Base-by-base conservation (phyloP, 2,329 filamentous ascomycete species). In the Venturia pyrina region DNA sequence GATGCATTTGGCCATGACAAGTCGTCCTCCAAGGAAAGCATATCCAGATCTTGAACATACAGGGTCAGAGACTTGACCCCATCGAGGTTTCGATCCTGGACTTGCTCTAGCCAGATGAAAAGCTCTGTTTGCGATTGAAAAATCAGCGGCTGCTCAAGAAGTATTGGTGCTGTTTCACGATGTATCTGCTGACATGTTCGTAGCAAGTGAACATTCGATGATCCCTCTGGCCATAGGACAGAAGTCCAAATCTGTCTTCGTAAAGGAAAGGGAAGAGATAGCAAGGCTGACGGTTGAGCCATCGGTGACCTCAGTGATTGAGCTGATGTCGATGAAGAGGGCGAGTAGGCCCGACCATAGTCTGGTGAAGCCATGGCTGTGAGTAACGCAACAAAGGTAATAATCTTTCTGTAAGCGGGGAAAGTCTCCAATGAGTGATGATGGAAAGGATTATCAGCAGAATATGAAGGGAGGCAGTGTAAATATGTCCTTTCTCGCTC, bases 51-150 rank as follows among this genome's bases (percentile, higher is more conserved):
- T 59, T 60, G 63, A 21, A 65, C 10, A 40, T 24, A 41, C 15
- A 65, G 50, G n/a, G 44, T 48, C 24, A 65, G 19, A 7, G 19
- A 28, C 21, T 46, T 21, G 5, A 65, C 63, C 11, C 53, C 32
- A 3, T 44, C 37, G 28, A 53, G 48, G 28, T 65, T 37, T 21
- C 28, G 40, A 13, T 40, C 13, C 11, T 11, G 43, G 3, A 65
- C 50, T 19, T 34, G 28, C 37, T 53, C 48, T 8, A 59, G 28
- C 63, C 63, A 65, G 21, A 28, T 41, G 15, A 24, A 40, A 6
- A 65, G 63, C 17, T 57, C 50, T 34, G 44, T 40, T 48, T 65
- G 63, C 19, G 63, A 65, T 24, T n/a, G n/a, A 50, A 65, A 65
- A 11, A 41, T 11, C 13, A 57, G 37, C 17, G 63, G 63, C 15